Base-by-base conservation (phyloP, 441 rosid species). In the Eugenia klotzschiana region DNA sequence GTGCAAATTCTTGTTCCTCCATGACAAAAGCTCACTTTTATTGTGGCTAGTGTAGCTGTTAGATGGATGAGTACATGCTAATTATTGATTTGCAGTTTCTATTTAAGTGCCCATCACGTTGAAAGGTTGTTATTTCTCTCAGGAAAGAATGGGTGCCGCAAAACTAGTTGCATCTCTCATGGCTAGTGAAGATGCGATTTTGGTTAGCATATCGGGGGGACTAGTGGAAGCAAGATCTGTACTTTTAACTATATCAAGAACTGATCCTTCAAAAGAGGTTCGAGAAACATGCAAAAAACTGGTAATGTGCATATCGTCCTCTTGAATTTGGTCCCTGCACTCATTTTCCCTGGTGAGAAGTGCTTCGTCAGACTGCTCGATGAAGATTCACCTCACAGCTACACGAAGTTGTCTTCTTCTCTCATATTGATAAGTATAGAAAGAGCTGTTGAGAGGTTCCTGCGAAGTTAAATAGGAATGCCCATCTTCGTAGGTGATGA, bases 101-200 rank as follows among this genome's bases (percentile, higher is more conserved):
- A 9, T 20, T 33, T 69, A 37, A 33, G 14, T 3, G 25, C 40
- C 77, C 13, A 4, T 37, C 77, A 37, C 10, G 25, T 69, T 69
- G 77, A 69, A 37, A 69, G 25, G 46, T 10, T 69, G 77, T 37
- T 11, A 69, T 69, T 69, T 69, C n/a, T 69, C 49, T 85, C 89
- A 96, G 99, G 98, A 96, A 90, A 93, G 89, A 88, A 88, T 96
- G 89, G 96, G 92, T 16, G 92, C 95, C 80, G 97, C 96, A 37
- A 96, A 95, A 90, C 94, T 96, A 81, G 87, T 93, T 92, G 91
- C 97, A 74, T 91, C 97, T 69, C 95, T 96, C 79, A 92, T 96
- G 97, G 98, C 91, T 27, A 88, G 98, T 86, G 99, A 95, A 89
- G 98, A 95, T 60, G 87, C 73, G 51, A 90, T 94, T 56, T 72